Evolutionary conservation across 768 basidiomycete species (phyloP).

Genomic region (Suillus variegatus): DNA sequence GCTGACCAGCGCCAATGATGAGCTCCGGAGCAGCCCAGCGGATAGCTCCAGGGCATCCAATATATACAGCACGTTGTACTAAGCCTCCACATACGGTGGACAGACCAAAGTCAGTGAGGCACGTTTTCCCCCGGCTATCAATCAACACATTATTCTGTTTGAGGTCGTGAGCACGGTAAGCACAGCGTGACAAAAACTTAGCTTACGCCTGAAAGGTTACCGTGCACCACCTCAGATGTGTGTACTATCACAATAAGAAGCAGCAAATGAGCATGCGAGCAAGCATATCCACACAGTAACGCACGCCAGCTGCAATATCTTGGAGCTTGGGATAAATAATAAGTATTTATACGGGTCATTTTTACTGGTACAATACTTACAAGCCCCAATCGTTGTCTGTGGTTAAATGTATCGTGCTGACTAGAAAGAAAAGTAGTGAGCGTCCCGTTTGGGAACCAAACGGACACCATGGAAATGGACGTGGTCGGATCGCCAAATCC

Average conservation of each 20-base stretch:
- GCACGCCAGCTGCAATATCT: conserved; percentile 7
- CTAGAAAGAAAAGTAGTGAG: conserved; percentile 21
- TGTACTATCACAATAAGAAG: neutral
- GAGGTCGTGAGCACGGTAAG: neutral
- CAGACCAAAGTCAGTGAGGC: conserved; percentile 37
- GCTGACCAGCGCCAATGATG: conserved; percentile 16
- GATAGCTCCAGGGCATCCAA: conserved; percentile 35
- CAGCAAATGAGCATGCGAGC: neutral
- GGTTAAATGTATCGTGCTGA: neutral
- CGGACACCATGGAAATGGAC: conserved; percentile 28
- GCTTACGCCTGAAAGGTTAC: conserved; percentile 31
- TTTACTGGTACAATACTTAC: neutral
- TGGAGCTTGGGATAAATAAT: neutral
- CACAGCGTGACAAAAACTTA: neutral
- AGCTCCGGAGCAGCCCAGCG: conserved; percentile 51
- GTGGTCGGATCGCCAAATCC: conserved; percentile 24
- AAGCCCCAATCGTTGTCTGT: neutral
- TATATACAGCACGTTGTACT: neutral
- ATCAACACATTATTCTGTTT: conserved; percentile 35
- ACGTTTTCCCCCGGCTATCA: conserved; percentile 30
- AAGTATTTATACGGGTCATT: neutral
- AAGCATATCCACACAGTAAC: conserved; percentile 5
- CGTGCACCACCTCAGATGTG: conserved; percentile 17
- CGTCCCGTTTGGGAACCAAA: conserved; percentile 30
- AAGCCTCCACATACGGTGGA: conserved; percentile 12